Conservation (phyloP, 768 basidiomycete genomes). For the Pleurotus tuber-regium region DNA sequence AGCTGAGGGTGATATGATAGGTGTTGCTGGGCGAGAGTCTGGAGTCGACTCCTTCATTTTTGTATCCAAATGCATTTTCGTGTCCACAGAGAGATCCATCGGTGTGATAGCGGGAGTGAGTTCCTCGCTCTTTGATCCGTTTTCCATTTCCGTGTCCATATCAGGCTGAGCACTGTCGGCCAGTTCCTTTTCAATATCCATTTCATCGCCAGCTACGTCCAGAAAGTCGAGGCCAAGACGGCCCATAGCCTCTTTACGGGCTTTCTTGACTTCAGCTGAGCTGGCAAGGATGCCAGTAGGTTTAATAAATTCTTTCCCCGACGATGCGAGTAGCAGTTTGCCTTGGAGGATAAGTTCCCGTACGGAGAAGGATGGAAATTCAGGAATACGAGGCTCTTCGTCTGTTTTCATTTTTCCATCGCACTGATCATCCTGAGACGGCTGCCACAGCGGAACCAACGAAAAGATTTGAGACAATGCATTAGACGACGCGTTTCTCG, state of each 20-base stretch:
- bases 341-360: slow-evolving; percentile 73
- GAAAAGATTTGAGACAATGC: slow-evolving; percentile 87
- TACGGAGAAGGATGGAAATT: slow-evolving; percentile 77
- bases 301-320: slow-evolving; percentile 88
- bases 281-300: slow-evolving; percentile 70
- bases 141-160: slow-evolving; percentile 39
- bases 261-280: slow-evolving; percentile 79
- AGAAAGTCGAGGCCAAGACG: slow-evolving; percentile 87
- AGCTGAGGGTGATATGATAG: slow-evolving; percentile 44
- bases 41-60: slow-evolving; percentile 38
- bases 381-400: slow-evolving; percentile 35
- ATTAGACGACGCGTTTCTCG: slow-evolving; percentile 83
- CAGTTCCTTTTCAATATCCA: slow-evolving; percentile 85
- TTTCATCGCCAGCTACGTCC: slow-evolving; percentile 68
- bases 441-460: slow-evolving; percentile 78
- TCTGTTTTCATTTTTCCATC: slow-evolving; percentile 19
- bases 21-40: slow-evolving; percentile 44
- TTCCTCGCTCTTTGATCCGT: slow-evolving; percentile 38
- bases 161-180: slow-evolving; percentile 55
- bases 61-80: slow-evolving; percentile 26
- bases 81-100: slow-evolving; percentile 40
- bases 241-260: slow-evolving; percentile 85
- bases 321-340: slow-evolving; percentile 82
- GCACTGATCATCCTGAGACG: slow-evolving; percentile 32
- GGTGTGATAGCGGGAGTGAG: slow-evolving; percentile 30